These are phyloP conservation scores for Alternaria triticina DNA, from an alignment of 2,329 filamentous ascomycete species.

Conservation along the genomic window DNA sequence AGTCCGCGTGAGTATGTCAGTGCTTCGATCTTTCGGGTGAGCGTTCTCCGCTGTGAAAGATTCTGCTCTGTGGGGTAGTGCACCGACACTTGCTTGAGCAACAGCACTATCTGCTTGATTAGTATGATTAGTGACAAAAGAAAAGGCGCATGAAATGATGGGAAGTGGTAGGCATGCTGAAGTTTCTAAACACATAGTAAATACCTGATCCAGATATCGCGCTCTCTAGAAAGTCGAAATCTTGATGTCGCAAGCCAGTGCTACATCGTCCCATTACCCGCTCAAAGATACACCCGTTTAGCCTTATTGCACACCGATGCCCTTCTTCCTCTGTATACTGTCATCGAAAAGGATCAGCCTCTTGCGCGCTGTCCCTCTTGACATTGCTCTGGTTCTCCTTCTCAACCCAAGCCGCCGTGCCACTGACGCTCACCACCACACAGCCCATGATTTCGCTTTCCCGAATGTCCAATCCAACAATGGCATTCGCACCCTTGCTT, in stretches of 20 bases:
- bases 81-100: not conserved
- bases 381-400: slow-evolving; percentile 18
- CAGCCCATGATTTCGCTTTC: slow-evolving; percentile 45
- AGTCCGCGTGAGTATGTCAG: not conserved
- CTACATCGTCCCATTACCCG: not conserved
- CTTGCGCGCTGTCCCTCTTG: slow-evolving; percentile 32
- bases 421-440: slow-evolving; percentile 41
- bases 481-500: slow-evolving; percentile 39
- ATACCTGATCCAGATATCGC: not conserved
- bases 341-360: slow-evolving; percentile 16
- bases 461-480: slow-evolving; percentile 38
- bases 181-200: not conserved
- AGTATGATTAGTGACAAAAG: not conserved
- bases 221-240: not conserved
- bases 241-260: not conserved
- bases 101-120: not conserved
- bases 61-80: not conserved
- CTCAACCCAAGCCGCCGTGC: slow-evolving; percentile 41
- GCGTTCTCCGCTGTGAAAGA: not conserved
- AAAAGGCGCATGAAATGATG: not conserved
- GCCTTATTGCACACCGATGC: not conserved
- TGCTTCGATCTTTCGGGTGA: not conserved
- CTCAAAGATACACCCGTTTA: not conserved
- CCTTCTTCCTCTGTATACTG: not conserved
- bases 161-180: not conserved